phyloP scores from a whole-genome alignment of 805 yeast species.

The Pichia insulana region DNA sequence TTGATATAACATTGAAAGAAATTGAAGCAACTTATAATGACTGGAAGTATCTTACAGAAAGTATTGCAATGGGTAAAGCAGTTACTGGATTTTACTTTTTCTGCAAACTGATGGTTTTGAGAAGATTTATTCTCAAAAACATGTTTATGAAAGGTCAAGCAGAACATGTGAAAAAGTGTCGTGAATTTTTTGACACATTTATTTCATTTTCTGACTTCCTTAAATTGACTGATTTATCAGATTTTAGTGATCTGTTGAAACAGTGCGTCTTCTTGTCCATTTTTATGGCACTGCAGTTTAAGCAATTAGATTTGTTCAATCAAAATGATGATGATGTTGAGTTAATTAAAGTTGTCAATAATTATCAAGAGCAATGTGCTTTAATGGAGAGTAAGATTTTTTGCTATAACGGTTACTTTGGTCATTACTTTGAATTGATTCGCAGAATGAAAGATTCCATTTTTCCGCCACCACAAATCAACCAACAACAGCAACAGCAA shows the following conservation, averaged over 20 bases:
- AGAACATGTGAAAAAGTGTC: constrained; percentile 1
- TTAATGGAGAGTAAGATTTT: neutral
- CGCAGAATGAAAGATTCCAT: constrained; percentile 1
- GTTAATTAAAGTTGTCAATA: neutral
- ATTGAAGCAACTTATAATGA: constrained; percentile 17
- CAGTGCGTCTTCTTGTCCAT: constrained; percentile 2
- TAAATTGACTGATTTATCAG: neutral
- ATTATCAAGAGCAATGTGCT: neutral
- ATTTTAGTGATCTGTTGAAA: constrained; percentile 4
- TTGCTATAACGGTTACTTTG: constrained; percentile 4
- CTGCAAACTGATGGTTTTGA: constrained; percentile 18
- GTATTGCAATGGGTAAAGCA: constrained; percentile 10
- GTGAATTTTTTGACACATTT: neutral
- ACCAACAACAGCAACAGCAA: neutral
- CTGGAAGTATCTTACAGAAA: constrained; percentile 23
- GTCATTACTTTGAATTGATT: constrained; percentile 4
- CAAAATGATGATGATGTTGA: neutral
- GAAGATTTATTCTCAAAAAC: constrained; percentile 16
- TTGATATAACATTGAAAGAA: constrained; percentile 18
- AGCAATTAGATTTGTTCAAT: constrained; percentile 2
- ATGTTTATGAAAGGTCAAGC: constrained; percentile 1
- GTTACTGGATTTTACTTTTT: constrained; percentile 16
- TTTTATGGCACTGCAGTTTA: constrained; percentile 7
- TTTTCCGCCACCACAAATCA: neutral
- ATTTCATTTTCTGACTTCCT: constrained; percentile 1